Base-by-base conservation (phyloP, 2,329 filamentous ascomycete genomes). In the Penicillium sp. region DNA sequence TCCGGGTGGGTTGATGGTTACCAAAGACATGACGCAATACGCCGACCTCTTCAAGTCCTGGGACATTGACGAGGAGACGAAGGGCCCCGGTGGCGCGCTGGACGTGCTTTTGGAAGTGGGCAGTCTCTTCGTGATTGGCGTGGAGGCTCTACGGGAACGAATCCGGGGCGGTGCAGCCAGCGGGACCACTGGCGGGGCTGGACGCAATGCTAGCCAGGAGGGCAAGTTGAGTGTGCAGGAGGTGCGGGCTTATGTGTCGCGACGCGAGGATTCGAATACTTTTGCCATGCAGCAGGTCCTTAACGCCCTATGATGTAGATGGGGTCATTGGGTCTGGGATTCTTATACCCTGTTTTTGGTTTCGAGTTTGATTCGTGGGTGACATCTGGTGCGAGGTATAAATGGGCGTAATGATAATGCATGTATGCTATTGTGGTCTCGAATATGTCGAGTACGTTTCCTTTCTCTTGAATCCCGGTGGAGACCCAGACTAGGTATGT, bases 1-100 rank as follows among this genome's bases (percentile, higher is more conserved):
- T 34, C 91, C 92, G 0, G 93, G 93, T 53, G 93, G 90, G 2
- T 81, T 99, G 39, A 93, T 96, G 81, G 89, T 97, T 22, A 92
- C 87, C 30, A 95, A 97, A 73, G 93, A 99, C 67, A 91, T 97
- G 68, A 89, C 89, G 30, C 90, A 89, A 66, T 99, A 99, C 69
- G 87, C 88, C 8, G 86, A 91, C 53, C 82, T 95, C 10, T 78
- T 99, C 57, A 84, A 88, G 54, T 84, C 84, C 29, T 97, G 90
- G 89, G 81, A 87, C 25, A 76, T 91, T 34, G 78, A 80, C 45
- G 84, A 84, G 60, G 82, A 87, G n/a, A 62, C 69, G 41, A 71
- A 72, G 46, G 66, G 64, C 6, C 64, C 68, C 2, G 64, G 65
- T 62, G 78, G 79, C 19, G 81, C 82, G 46, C 81, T 96, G 57